Evolutionary conservation across 768 basidiomycete genomes (phyloP), one percentile per base, ranked within the genome.

Genomic region (Podaxis sp.): DNA sequence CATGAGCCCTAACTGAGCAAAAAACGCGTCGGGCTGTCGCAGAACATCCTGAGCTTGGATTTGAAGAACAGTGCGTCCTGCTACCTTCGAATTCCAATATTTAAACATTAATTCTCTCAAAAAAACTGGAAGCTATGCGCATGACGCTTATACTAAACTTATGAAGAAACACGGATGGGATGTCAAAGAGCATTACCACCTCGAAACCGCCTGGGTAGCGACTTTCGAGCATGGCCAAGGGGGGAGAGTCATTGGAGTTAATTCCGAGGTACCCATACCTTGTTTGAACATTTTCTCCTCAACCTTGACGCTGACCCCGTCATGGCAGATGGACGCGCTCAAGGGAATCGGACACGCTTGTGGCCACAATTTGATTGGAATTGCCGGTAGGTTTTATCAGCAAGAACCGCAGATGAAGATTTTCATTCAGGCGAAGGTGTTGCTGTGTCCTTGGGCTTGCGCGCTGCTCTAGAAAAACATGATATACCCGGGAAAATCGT

Each of bases 291-390:
- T 3, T 25, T 25, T 43, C n/a, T 19, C 17, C 37, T 0, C 50
- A 38, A 17, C 17, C 17, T 50, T 15, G 47, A 19, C 19, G 7
- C 43, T 46, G 15, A 46, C 13, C 7, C 5, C 25, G 37, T 54
- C 6, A n/a, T 12, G 41, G 3, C 63, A 84, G 82, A 87, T 88
- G 86, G 86, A 87, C 59, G 88, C 87, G 1, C 75, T 89, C 33
- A 76, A 76, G 60, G 79, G 82, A 0, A 77, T 87, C 41, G 85
- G 89, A 0, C 89, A 90, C 65, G 89, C 88, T 1, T 93, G 91
- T 67, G 91, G 91, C 2, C 91, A 94, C 69, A 93, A 93, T 67
- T 76, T 94, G 53, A 93, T 94, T 56, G 91, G 88, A 1, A 89
- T 93, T 24, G 75, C 78, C n/a, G 79, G 78, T 74, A 64, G 19